These are phyloP conservation scores for Zygotorulaspora chibaensis DNA, from an alignment of 805 yeast genomes.

Conservation along the genomic window DNA sequence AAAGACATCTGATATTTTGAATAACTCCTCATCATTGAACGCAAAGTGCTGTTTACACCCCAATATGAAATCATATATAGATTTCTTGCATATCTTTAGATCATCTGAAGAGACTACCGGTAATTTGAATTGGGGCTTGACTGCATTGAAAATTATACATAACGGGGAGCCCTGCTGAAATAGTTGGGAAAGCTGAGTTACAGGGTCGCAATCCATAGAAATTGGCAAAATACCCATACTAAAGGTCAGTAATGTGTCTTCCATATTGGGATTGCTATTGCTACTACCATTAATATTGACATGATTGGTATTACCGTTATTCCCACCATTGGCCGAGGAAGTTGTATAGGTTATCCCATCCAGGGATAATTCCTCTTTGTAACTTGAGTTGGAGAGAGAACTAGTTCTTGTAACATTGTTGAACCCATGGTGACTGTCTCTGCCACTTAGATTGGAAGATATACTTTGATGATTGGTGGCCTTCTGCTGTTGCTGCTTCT, in stretches of 20 bases:
- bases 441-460: slow-evolving; percentile 17
- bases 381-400: slow-evolving; percentile 33
- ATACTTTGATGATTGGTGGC: slow-evolving; percentile 20
- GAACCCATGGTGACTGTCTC: slow-evolving; percentile 20
- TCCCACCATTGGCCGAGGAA: slow-evolving; percentile 21
- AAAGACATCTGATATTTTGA: slow-evolving; percentile 86
- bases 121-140: slow-evolving; percentile 55
- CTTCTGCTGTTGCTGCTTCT: slow-evolving; percentile 34
- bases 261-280: slow-evolving; percentile 27
- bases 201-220: slow-evolving; percentile 79
- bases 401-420: slow-evolving; percentile 33
- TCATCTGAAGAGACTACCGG: slow-evolving; percentile 73
- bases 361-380: slow-evolving; percentile 34
- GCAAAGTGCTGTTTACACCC: slow-evolving; percentile 77
- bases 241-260: slow-evolving; percentile 47
- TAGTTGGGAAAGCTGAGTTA: slow-evolving; percentile 80
- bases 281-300: slow-evolving; percentile 6
- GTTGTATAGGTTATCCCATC: slow-evolving; percentile 26
- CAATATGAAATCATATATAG: slow-evolving; percentile 82
- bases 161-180: slow-evolving; percentile 91
- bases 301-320: slow-evolving; percentile 8
- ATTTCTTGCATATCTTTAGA: slow-evolving; percentile 76
- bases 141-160: slow-evolving; percentile 75
- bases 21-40: slow-evolving; percentile 74
- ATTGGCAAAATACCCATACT: slow-evolving; percentile 77